Evolutionary conservation across 2,329 filamentous ascomycete species (phyloP).

Genomic region (Epichloe aotearoae): DNA sequence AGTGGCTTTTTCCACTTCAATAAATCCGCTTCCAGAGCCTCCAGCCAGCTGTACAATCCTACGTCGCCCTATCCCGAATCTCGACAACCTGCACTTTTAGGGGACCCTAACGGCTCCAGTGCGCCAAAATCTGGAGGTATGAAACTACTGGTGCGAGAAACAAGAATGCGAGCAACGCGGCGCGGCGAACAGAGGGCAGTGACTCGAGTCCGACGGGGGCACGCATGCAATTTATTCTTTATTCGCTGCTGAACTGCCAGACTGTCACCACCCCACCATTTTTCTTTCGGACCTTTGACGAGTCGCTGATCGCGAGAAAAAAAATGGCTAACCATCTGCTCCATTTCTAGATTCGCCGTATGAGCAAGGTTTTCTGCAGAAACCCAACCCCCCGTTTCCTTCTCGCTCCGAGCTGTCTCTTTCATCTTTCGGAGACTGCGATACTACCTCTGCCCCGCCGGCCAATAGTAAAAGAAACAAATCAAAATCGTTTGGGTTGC

Average conservation of each 20-base stretch:
- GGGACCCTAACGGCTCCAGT: slow-evolving; percentile 20
- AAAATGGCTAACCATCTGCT: background rate
- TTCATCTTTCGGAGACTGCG: slow-evolving; percentile 34
- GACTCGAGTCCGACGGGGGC: background rate
- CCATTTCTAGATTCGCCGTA: slow-evolving; percentile 13
- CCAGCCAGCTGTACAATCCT: slow-evolving; percentile 19
- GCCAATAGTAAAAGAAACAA: slow-evolving; percentile 33
- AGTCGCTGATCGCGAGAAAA: background rate
- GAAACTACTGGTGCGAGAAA: slow-evolving; percentile 4
- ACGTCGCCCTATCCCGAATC: slow-evolving; percentile 21
- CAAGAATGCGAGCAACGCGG: background rate
- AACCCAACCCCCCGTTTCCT: slow-evolving; percentile 26
- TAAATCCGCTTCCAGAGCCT: slow-evolving; percentile 30
- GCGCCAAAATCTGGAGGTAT: slow-evolving; percentile 21
- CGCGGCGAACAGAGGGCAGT: slow-evolving; percentile 1
- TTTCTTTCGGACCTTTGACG: background rate
- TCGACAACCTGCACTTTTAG: slow-evolving; percentile 25
- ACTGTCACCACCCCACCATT: background rate
- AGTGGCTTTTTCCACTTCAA: slow-evolving; percentile 39
- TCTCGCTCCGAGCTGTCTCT: slow-evolving; percentile 41
- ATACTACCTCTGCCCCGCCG: slow-evolving; percentile 21
- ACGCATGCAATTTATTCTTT: background rate
- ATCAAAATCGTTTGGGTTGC: slow-evolving; percentile 39
- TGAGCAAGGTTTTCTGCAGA: slow-evolving; percentile 22
- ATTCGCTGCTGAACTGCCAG: background rate